These are phyloP conservation scores for Wickerhamomyces queroliae DNA, from an alignment of 805 yeast species.

Conservation along the genomic window DNA sequence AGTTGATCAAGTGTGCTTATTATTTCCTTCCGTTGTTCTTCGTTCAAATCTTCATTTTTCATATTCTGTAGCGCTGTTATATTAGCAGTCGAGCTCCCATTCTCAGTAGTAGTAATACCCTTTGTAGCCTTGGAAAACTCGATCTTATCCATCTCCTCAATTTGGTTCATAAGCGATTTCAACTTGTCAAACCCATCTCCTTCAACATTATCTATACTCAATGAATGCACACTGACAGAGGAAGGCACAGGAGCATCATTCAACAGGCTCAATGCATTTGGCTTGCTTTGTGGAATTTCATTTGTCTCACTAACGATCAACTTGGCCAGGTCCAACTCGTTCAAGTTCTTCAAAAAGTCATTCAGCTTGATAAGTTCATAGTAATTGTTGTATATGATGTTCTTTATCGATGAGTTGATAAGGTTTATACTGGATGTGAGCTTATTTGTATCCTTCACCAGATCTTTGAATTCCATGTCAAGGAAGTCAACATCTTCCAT, in stretches of 20 bases:
- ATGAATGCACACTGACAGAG: not conserved
- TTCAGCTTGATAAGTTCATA: constrained; percentile 66
- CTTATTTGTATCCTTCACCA: constrained; percentile 31
- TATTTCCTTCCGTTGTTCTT: not conserved
- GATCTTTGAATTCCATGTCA: constrained; percentile 23
- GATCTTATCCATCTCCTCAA: constrained; percentile 13
- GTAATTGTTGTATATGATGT: constrained; percentile 71
- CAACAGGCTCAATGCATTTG: constrained; percentile 12
- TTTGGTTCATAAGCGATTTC: constrained; percentile 16
- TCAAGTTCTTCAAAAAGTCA: constrained; percentile 40
- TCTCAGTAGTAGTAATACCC: not conserved
- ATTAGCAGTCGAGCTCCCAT: not conserved
- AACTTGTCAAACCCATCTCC: constrained; percentile 9
- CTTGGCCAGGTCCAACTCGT: constrained; percentile 15
- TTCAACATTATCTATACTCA: not conserved
- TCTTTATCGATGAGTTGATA: constrained; percentile 57
- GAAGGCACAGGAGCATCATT: not conserved
- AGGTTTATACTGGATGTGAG: constrained; percentile 41
- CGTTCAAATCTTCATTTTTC: not conserved
- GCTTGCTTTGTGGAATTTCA: constrained; percentile 2
- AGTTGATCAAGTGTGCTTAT: not conserved
- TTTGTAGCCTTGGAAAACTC: not conserved
- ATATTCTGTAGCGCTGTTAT: not conserved
- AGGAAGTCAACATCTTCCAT: constrained; percentile 22
- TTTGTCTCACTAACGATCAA: constrained; percentile 1